Base-by-base conservation (phyloP, 495 filamentous ascomycete genomes). In the Penicillium diatomitis region DNA sequence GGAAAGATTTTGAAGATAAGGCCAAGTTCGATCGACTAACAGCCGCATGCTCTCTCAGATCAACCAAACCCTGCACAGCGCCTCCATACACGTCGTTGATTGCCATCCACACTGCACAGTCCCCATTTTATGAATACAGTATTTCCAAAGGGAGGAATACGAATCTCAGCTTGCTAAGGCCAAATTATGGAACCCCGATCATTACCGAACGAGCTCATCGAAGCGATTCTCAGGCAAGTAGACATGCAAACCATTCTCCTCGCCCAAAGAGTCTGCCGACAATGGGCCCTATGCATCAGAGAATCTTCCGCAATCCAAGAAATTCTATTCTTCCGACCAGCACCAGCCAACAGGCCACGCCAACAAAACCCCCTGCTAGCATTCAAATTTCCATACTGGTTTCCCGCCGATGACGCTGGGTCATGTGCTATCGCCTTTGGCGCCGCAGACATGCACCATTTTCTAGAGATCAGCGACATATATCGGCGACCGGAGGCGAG, bases 321-420 rank as follows among this genome's bases (percentile, higher is more conserved):
- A 12, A 10, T 10, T 6, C 41, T 32, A 31, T 43, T 43, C 41
- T 43, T 43, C 41, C 41, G 12, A 12, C 41, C 41, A 43, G 29
- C 41, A 32, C 29, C 41, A 2, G 8, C 29, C 12, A 12, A 6
- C 9, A 43, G 10, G 3, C 41, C 29, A 3, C 8, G 28, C 28
- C 29, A 43, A 32, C 29, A 38, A 38, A 44, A 49, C 6, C 9
- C 47, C 10, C 33, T 49, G 5, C 40, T 49, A 12, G 39, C 20
- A 31, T 29, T 32, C 32, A 36, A 49, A 8, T 49, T 43, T 29
- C 47, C 47, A 31, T 49, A 43, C 47, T 49, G 47, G 40, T 49
- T 49, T 11, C 47, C 47, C 5, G 32, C 47, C 32, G 47, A 49
- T 29, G 39, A 44, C 9, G 0, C 7, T 27, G 32, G 28, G 7